phyloP scores from a whole-genome alignment of 768 basidiomycete genomes.

The Trametopsis cervina region DNA sequence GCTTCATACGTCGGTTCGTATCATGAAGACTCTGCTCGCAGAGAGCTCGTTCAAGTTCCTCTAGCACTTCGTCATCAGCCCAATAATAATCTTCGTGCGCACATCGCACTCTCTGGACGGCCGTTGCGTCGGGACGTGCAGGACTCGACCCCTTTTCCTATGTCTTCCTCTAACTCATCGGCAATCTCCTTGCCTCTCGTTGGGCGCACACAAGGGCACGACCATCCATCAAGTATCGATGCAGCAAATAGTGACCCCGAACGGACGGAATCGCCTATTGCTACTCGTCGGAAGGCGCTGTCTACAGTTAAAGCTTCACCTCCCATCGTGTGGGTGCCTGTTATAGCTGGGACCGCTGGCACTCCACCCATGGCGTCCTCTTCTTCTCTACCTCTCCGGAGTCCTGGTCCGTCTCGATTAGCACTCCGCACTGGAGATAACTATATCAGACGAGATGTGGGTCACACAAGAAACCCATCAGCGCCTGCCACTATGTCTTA shows the following conservation, averaged over 20 bases:
- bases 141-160: slow-evolving; percentile 1
- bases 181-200: slow-evolving; percentile 5
- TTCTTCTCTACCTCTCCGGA: no score
- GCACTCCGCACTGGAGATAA: background rate
- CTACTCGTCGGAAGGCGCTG: slow-evolving; percentile 4
- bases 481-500: slow-evolving; percentile 6
- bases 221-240: background rate
- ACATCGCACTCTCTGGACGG: no score
- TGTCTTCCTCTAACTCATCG: background rate
- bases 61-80: no score
- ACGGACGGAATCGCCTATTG: slow-evolving; percentile 1
- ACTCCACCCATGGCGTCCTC: background rate
- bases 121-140: no score
- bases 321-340: slow-evolving; percentile 11
- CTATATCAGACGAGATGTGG: background rate
- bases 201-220: background rate
- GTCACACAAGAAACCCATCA: background rate
- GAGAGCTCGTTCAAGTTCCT: no score
- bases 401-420: background rate
- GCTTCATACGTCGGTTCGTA: background rate
- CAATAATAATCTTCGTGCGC: no score
- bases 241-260: background rate
- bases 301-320: slow-evolving; percentile 10
- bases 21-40: background rate
- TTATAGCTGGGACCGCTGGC: background rate